phyloP scores from a whole-genome alignment of 352 stramenopile genomes.

The Lagenidium giganteum region DNA sequence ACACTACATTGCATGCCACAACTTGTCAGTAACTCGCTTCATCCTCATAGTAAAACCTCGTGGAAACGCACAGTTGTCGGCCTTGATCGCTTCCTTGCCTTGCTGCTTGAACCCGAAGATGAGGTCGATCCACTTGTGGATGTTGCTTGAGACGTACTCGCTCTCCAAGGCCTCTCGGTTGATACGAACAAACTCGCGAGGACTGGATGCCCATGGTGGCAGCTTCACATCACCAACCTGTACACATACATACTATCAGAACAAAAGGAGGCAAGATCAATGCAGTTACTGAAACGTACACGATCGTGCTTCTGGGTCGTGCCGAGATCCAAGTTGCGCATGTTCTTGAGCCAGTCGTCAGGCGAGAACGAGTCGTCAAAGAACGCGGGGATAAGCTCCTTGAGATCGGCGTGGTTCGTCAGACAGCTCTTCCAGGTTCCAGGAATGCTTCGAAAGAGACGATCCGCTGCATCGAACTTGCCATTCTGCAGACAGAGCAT shows the following conservation, averaged over 20 bases:
- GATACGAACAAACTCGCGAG: constrained; percentile 74
- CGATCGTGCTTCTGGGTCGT: constrained; percentile 68
- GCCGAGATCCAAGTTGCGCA: constrained; percentile 94
- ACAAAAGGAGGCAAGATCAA: neutral
- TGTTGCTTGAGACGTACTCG: constrained; percentile 59
- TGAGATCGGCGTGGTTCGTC: constrained; percentile 92
- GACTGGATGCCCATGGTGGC: constrained; percentile 90
- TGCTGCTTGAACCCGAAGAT: constrained; percentile 81
- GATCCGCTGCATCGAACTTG: constrained; percentile 98
- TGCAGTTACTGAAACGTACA: constrained; percentile 5
- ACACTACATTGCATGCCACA: constrained; percentile 33
- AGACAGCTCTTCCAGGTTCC: constrained; percentile 88
- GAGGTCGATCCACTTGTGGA: constrained; percentile 83
- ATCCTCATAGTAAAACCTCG: neutral
- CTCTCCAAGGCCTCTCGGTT: constrained; percentile 72
- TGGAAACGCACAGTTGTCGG: constrained; percentile 68
- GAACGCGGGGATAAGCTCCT: constrained; percentile 99
- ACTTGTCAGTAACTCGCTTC: neutral
- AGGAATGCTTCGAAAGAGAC: constrained; percentile 94
- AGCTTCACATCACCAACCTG: constrained; percentile 93
- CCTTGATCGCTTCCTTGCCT: constrained; percentile 60
- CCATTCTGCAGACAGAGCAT: constrained; percentile 95
- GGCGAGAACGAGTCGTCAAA: constrained; percentile 85
- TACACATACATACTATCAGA: constrained; percentile 1
- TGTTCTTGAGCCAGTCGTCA: constrained; percentile 94